Conservation (phyloP, 177 flowering plant species). For the Vitis hybrid region DNA sequence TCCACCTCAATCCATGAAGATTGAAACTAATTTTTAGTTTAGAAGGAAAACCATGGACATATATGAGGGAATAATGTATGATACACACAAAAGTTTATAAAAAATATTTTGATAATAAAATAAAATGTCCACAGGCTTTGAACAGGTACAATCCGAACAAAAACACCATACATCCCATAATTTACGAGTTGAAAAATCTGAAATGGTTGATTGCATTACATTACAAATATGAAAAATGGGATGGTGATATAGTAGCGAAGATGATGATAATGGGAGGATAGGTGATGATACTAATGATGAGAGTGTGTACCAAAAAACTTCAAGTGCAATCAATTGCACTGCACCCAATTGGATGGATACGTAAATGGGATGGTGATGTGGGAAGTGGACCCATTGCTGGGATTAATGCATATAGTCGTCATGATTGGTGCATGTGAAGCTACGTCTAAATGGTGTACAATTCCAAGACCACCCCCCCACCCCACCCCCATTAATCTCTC, state of each 20-base stretch:
- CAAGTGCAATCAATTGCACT: conserved; percentile 14
- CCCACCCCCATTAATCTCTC: background rate
- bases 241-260: background rate
- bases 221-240: background rate
- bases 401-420: conserved; percentile 1
- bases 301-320: conserved; percentile 2
- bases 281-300: conserved; percentile 7
- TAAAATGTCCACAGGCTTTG: background rate
- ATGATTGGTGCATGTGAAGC: conserved; percentile 15
- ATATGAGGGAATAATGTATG: too few species aligned
- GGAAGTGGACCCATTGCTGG: background rate
- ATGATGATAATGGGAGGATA: background rate
- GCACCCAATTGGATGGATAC: conserved; percentile 3
- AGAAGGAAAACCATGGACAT: too few species aligned
- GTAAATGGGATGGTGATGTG: background rate
- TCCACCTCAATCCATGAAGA: too few species aligned
- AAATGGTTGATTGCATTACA: background rate
- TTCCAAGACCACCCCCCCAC: background rate
- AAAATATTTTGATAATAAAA: too few species aligned
- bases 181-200: conserved; percentile 8
- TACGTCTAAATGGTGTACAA: conserved; percentile 2
- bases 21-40: too few species aligned
- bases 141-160: background rate
- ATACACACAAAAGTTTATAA: too few species aligned
- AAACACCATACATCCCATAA: conserved; percentile 7